These are phyloP conservation scores for Alternaria infectoria DNA, from an alignment of 2,329 filamentous ascomycete species.

Conservation along the genomic window DNA sequence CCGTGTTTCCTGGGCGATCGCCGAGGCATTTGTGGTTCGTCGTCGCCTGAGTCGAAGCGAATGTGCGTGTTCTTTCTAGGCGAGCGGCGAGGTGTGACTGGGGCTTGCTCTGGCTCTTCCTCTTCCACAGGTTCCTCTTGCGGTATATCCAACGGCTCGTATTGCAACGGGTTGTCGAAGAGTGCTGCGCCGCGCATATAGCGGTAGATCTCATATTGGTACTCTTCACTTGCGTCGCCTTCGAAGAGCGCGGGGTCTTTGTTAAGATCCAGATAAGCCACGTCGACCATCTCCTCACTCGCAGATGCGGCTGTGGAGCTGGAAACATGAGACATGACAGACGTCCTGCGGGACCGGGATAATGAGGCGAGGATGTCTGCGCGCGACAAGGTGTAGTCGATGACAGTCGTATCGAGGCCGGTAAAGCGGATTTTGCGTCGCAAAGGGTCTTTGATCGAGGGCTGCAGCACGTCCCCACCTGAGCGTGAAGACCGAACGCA, in stretches of 20 bases:
- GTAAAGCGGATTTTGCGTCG: conserved; percentile 58
- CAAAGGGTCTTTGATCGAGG: conserved; percentile 44
- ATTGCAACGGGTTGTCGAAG: conserved; percentile 51
- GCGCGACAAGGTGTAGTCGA: conserved; percentile 72
- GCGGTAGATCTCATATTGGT: conserved; percentile 64
- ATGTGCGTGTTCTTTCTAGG: conserved; percentile 38
- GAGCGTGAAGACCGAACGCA: conserved; percentile 55
- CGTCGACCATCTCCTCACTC: conserved; percentile 19
- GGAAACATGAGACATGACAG: conserved; percentile 17
- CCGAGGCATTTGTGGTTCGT: conserved; percentile 1
- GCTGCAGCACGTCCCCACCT: conserved; percentile 32
- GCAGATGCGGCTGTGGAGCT: conserved; percentile 1
- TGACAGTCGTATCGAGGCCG: conserved; percentile 66
- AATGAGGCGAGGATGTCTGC: conserved; percentile 53
- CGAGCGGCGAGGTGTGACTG: conserved; percentile 26
- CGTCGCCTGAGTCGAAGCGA: conserved; percentile 22
- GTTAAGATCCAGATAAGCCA: conserved; percentile 56
- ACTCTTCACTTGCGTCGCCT: conserved; percentile 55
- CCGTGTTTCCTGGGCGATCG: conserved; percentile 9
- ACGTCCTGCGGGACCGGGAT: conserved; percentile 4
- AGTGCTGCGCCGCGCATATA: conserved; percentile 58
- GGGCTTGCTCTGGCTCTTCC: neutral
- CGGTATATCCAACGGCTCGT: neutral
- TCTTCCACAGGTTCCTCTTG: neutral
- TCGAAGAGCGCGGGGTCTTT: conserved; percentile 54